These are phyloP conservation scores for Chrysanthemum seticuspe DNA, from an alignment of 129 eudicot genomes.

Conservation along the genomic window DNA sequence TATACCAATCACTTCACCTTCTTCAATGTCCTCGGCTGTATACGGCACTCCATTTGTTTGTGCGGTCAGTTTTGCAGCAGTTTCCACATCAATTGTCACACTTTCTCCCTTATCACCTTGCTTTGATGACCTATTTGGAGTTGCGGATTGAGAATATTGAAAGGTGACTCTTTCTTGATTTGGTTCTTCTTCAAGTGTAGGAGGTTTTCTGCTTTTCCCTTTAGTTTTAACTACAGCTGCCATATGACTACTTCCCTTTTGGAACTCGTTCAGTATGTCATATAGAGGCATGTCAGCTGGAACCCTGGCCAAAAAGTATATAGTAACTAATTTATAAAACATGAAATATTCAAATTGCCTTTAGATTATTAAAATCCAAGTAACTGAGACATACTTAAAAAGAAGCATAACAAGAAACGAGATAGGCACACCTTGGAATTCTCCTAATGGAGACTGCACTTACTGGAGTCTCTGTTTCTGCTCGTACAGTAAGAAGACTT, in stretches of 20 bases:
- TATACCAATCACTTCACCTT: slow-evolving; percentile 90
- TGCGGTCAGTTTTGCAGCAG: slow-evolving; percentile 16
- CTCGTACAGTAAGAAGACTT: slow-evolving; percentile 92
- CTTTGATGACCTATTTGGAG: slow-evolving; percentile 37
- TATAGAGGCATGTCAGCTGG: slow-evolving; percentile 97
- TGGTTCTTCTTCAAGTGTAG: slow-evolving; percentile 47
- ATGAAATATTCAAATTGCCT: slow-evolving; percentile 1
- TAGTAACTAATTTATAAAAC: not conserved
- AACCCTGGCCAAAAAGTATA: slow-evolving; percentile 49
- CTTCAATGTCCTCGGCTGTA: slow-evolving; percentile 64
- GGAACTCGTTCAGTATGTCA: slow-evolving; percentile 96
- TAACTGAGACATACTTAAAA: not conserved
- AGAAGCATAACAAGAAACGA: not conserved
- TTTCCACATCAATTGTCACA: slow-evolving; percentile 67
- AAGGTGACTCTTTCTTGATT: slow-evolving; percentile 27
- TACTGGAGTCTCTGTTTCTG: slow-evolving; percentile 99
- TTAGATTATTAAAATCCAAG: not conserved
- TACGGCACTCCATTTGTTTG: slow-evolving; percentile 38
- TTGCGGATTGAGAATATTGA: slow-evolving; percentile 35
- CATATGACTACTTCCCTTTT: slow-evolving; percentile 99
- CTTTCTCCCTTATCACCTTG: slow-evolving; percentile 44
- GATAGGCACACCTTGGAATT: slow-evolving; percentile 67
- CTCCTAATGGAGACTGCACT: slow-evolving; percentile 97
- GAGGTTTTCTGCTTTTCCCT: slow-evolving; percentile 44
- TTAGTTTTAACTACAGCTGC: slow-evolving; percentile 93